Evolutionary conservation across 1,284 basidiomycete genomes (phyloP), one percentile per base, ranked within the genome.

Genomic region (Marasmius tenuissimus): DNA sequence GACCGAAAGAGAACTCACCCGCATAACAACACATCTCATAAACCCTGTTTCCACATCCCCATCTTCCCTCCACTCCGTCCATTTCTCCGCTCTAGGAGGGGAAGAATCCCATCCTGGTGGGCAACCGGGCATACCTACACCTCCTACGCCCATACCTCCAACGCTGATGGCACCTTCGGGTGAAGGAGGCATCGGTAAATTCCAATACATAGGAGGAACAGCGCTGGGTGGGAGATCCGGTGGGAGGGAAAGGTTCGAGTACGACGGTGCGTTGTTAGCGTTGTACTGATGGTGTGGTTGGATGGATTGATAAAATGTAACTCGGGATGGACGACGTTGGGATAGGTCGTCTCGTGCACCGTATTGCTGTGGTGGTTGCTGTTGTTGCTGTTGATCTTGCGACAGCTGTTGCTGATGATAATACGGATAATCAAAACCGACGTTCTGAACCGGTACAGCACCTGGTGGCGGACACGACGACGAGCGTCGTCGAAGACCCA

Each of bases 391-490:
- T 27, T 27, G 27, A 4, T 27, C 27, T 27, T 27, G 27, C 27
- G 27, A 27, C 4, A 27, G 27, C 27, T 27, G 27, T 27, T 27
- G 27, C 27, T 27, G 27, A 27, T 27, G 27, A 27, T 27, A 27
- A 4, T 27, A 27, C 27, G 27, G 27, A 18, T 63, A 55, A 1
- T 68, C 61, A 18, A 64, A 48, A 3, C 62, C 64, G 42, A 62
- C 50, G 45, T 66, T 59, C 12, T 27, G 61, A 14, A 76, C 68
- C 4, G 72, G 69, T 7, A 71, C 58, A 0, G 77, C 69, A 1
- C 74, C 76, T 4, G 69, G 67, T 1, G 77, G 77, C 20, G 78
- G 79, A 59, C 78, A 81, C 27, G 78, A 79, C 6, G 72, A 76
- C 4, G 77, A 70, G 22, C 76, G 76, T 39, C 76, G 72, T 33